Percentiles rank a stretch among this genome's conserved stretches.
Conservation (phyloP, 2,329 filamentous ascomycete genomes). For the Cladobotryum protrusum region DNA sequence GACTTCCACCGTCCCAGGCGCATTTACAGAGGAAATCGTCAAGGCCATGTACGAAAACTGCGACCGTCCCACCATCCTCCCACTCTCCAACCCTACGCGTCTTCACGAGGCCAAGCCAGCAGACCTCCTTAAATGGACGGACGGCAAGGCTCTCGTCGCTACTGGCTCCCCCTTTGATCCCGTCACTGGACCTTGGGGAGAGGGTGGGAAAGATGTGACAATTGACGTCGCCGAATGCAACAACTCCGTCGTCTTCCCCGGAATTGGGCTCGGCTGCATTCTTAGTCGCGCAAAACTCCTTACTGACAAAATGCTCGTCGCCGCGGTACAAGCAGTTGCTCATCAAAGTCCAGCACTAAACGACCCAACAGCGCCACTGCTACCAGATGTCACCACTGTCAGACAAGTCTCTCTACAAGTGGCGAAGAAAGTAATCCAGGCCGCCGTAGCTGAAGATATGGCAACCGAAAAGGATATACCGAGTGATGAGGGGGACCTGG, state of each 20-base stretch:
- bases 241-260: slow-evolving; percentile 79
- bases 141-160: slow-evolving; percentile 70
- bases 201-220: slow-evolving; percentile 36
- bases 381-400: slow-evolving; percentile 72
- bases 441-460: slow-evolving; percentile 63
- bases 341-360: slow-evolving; percentile 62
- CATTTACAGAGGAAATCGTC: slow-evolving; percentile 71
- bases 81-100: slow-evolving; percentile 77
- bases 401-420: slow-evolving; percentile 71
- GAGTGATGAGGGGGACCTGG: slow-evolving; percentile 44
- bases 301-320: slow-evolving; percentile 74
- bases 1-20: slow-evolving; percentile 69
- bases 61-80: slow-evolving; percentile 69
- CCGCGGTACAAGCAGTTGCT: slow-evolving; percentile 68
- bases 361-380: slow-evolving; percentile 57
- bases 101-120: slow-evolving; percentile 76
- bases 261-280: slow-evolving; percentile 74
- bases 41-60: slow-evolving; percentile 69
- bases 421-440: slow-evolving; percentile 66
- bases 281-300: slow-evolving; percentile 61
- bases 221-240: slow-evolving; percentile 71
- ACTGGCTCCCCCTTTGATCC: slow-evolving; percentile 79
- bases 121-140: slow-evolving; percentile 72
- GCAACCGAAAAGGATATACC: slow-evolving; percentile 63
- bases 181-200: slow-evolving; percentile 55